phyloP scores from a whole-genome alignment of 768 basidiomycete species.

The Tulasnella sp. region DNA sequence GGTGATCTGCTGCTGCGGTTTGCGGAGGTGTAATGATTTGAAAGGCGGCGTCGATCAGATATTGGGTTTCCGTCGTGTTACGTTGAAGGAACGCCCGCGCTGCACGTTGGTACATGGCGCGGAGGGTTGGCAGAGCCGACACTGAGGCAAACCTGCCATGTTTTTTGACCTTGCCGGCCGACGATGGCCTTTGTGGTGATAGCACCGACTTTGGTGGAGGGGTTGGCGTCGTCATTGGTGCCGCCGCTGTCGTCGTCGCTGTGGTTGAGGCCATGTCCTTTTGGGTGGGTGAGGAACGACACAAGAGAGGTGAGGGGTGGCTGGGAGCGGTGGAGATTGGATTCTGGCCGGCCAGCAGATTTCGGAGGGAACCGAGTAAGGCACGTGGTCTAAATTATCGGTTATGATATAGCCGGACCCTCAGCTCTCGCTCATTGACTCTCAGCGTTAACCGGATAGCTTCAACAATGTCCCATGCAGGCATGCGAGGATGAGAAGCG shows the following conservation, averaged over 20 bases:
- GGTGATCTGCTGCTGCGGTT: slow-evolving; percentile 51
- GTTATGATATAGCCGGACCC: neutral
- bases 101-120: slow-evolving; percentile 75
- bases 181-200: neutral
- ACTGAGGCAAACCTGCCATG: slow-evolving; percentile 17
- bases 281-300: neutral
- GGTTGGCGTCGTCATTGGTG: slow-evolving; percentile 16
- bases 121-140: slow-evolving; percentile 50
- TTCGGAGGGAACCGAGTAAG: neutral
- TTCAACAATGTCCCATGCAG: neutral
- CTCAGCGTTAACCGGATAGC: neutral
- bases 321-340: neutral
- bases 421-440: neutral
- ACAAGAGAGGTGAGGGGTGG: neutral
- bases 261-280: slow-evolving; percentile 17
- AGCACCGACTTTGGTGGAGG: neutral
- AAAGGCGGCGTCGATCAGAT: slow-evolving; percentile 71
- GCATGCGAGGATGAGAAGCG: neutral
- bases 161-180: neutral
- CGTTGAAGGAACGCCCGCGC: slow-evolving; percentile 78
- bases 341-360: neutral
- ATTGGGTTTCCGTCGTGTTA: slow-evolving; percentile 66
- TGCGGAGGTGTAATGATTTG: slow-evolving; percentile 52
- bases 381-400: slow-evolving; percentile 6
- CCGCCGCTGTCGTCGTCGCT: slow-evolving; percentile 5